Conservation (phyloP, 2,329 filamentous ascomycete genomes). For the Monosporascus sp. region DNA sequence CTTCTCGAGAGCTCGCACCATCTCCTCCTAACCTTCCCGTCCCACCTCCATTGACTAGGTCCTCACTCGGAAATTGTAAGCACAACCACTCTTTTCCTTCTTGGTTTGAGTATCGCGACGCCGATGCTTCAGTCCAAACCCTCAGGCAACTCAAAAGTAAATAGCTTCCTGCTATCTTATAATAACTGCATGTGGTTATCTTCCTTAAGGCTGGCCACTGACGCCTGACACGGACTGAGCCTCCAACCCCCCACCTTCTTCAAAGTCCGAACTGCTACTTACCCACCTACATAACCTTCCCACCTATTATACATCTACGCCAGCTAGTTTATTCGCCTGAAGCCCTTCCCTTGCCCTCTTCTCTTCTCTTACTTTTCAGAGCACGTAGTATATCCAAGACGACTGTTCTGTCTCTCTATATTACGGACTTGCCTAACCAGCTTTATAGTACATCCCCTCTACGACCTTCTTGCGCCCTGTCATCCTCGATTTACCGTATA, state of each 20-base stretch:
- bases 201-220: no score
- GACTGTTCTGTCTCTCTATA: not conserved
- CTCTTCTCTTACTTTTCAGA: not conserved
- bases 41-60: not conserved
- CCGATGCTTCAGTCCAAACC: no score
- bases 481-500: constrained; percentile 20
- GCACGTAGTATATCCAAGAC: not conserved
- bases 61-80: not conserved
- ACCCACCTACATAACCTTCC: not conserved
- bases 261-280: not conserved
- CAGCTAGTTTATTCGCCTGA: not conserved
- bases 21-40: not conserved
- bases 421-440: not conserved
- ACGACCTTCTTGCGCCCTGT: constrained; percentile 15
- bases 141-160: no score
- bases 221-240: no score
- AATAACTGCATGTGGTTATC: no score
- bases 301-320: not conserved
- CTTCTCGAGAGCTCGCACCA: not conserved
- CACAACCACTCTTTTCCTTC: not conserved
- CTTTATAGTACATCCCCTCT: not conserved
- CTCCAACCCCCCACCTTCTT: no score
- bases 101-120: no score
- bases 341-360: not conserved
- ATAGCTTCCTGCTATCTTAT: no score